Evolutionary conservation across 2,329 filamentous ascomycete species (phyloP).

Genomic region (Xylariales sp.): DNA sequence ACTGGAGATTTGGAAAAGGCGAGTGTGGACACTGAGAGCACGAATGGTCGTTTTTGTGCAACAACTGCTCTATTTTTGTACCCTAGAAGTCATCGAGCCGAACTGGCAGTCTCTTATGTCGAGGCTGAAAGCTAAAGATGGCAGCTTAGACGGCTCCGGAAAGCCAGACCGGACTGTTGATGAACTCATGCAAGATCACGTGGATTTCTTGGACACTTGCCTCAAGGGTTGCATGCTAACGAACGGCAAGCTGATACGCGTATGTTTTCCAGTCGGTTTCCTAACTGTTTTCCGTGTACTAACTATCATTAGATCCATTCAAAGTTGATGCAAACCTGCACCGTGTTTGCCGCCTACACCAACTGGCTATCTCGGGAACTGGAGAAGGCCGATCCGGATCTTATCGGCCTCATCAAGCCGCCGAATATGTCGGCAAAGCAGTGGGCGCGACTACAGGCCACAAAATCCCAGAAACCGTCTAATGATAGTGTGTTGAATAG

Average conservation of each 20-base stretch:
- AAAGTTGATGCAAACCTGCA: conserved; percentile 96
- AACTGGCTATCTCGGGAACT: conserved; percentile 87
- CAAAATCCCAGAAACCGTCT: conserved; percentile 56
- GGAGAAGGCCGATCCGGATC: conserved; percentile 83
- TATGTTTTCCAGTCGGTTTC: conserved; percentile 56
- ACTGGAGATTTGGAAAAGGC: conserved; percentile 91
- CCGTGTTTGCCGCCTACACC: conserved; percentile 91
- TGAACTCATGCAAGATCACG: conserved; percentile 98
- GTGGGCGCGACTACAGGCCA: conserved; percentile 68
- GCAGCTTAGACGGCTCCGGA: conserved; percentile 55
- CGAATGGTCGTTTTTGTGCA: conserved; percentile 98
- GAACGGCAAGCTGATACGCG: conserved; percentile 91
- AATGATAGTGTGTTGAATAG: conserved; percentile 54
- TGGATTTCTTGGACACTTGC: conserved; percentile 97
- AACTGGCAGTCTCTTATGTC: conserved; percentile 97
- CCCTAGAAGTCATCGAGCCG: conserved; percentile 95
- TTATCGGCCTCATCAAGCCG: conserved; percentile 69
- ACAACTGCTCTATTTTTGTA: conserved; percentile 96
- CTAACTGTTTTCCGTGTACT: conserved; percentile 34
- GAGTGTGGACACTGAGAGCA: conserved; percentile 89
- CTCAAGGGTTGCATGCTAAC: conserved; percentile 99
- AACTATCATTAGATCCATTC: conserved; percentile 80
- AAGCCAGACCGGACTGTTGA: conserved; percentile 80
- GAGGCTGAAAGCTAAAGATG: conserved; percentile 75
- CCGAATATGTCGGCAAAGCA: conserved; percentile 69